Evolutionary conservation across 805 yeast species (phyloP), one percentile per base, ranked within the genome.

Genomic region (Dipodascopsis tothii): DNA sequence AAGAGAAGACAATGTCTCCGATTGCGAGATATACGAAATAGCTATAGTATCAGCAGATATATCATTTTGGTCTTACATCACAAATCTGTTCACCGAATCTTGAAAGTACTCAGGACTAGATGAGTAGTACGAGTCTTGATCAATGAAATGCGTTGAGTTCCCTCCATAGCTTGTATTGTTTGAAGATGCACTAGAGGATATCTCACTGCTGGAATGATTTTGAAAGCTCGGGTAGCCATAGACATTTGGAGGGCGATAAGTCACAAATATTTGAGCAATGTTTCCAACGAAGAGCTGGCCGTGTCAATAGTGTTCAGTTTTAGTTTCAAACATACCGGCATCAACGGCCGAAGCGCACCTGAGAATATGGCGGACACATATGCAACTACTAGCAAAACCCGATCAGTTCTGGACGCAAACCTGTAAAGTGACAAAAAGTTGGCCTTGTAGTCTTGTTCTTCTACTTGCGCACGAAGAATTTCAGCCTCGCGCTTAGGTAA

Each of bases 1-100:
- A 57, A 4, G 65, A 43, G n/a, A 48, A 35, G 16, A 44, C 34
- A 21, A 52, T 30, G 23, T 52, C 52, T 11, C 62, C 72, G n/a
- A 68, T 50, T 18, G 68, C 72, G 19, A 67, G 57, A 48, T 68
- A 68, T 19, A 67, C 61, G 39, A 67, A 67, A 47, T 64, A 68
- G 3, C 66, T 57, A 3, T 67, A 59, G 45, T n/a, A n/a, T n/a
- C n/a, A n/a, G n/a, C n/a, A n/a, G n/a, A n/a, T n/a, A n/a, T n/a
- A n/a, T n/a, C n/a, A n/a, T n/a, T n/a, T n/a, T n/a, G n/a, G n/a
- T n/a, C n/a, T n/a, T n/a, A n/a, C n/a, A n/a, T n/a, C n/a, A n/a
- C n/a, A n/a, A 59, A 56, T 44, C 60, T 63, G 48, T 65, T 56
- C 36, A 65, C 60, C 6, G 43, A 36, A 41, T 56, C 55, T 48